These are phyloP conservation scores for Endotrypanum monterogeii DNA, from an alignment of 208 protist genomes.

Conservation along the genomic window DNA sequence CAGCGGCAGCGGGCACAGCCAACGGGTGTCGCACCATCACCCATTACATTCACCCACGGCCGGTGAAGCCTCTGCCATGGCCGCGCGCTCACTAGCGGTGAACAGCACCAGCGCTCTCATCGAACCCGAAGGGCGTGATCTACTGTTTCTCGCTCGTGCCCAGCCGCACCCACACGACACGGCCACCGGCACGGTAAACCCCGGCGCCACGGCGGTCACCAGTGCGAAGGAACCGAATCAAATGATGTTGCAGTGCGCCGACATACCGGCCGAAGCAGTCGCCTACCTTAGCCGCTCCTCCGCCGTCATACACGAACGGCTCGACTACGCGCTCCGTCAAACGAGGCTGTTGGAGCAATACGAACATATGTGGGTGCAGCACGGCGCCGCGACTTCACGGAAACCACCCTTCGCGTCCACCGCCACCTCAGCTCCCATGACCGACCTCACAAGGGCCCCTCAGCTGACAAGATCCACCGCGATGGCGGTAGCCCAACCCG, in stretches of 20 bases:
- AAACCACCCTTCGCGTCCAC: neutral
- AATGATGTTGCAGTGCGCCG: constrained; percentile 25
- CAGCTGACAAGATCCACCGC: constrained; percentile 1
- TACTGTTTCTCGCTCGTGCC: constrained; percentile 14
- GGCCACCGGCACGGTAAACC: neutral
- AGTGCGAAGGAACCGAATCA: constrained; percentile 17
- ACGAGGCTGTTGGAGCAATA: constrained; percentile 12
- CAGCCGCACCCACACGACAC: constrained; percentile 14
- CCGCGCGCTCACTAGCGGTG: neutral
- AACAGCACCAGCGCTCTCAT: constrained; percentile 28
- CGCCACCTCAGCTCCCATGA: neutral
- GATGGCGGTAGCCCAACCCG: neutral
- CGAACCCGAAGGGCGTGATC: constrained; percentile 26
- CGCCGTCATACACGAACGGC: constrained; percentile 14
- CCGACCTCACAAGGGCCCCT: neutral
- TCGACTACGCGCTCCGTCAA: constrained; percentile 25
- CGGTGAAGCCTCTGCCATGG: neutral
- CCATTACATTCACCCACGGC: neutral
- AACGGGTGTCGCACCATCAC: constrained; percentile 1
- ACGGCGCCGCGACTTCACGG: neutral
- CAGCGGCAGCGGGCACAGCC: constrained; percentile 1
- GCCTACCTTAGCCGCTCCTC: constrained; percentile 34
- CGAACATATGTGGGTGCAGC: constrained; percentile 13
- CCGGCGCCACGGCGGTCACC: neutral
- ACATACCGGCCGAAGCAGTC: constrained; percentile 26